Conservation (phyloP, 805 yeast species). For the Myxozyma melibiosi region DNA sequence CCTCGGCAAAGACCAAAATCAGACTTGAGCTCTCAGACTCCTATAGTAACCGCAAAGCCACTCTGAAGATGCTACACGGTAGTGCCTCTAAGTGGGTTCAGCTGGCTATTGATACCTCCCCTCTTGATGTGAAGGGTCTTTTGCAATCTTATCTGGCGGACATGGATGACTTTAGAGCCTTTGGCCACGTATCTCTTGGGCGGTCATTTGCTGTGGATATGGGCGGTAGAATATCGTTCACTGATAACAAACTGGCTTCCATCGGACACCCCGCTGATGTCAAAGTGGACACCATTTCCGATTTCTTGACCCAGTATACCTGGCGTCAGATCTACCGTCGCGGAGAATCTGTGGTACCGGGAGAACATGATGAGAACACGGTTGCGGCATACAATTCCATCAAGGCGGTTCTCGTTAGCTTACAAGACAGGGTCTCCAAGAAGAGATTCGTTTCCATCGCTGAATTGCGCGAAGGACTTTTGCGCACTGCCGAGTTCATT, state of each 20-base stretch:
- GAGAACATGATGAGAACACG: neutral
- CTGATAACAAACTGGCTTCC: conserved; percentile 65
- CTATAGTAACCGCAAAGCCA: conserved; percentile 68
- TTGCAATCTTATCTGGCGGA: conserved; percentile 74
- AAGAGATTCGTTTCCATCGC: conserved; percentile 35
- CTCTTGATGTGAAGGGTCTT: conserved; percentile 74
- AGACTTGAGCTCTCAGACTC: conserved; percentile 69
- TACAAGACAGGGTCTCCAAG: conserved; percentile 30
- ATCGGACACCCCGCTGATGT: conserved; percentile 44
- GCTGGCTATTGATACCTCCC: conserved; percentile 57
- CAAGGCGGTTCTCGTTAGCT: conserved; percentile 35
- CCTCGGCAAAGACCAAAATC: conserved; percentile 50
- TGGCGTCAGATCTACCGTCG: conserved; percentile 52
- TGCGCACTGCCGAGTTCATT: conserved; percentile 49
- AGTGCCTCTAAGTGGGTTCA: conserved; percentile 70
- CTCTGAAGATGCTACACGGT: conserved; percentile 61
- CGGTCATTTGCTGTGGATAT: conserved; percentile 87
- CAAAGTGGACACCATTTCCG: conserved; percentile 60
- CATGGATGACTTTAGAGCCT: conserved; percentile 43
- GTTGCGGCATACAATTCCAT: conserved; percentile 31
- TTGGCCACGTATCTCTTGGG: conserved; percentile 66
- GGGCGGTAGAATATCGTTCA: conserved; percentile 72
- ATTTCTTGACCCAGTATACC: conserved; percentile 73
- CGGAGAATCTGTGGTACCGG: neutral
- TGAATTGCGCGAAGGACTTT: conserved; percentile 36